Percentiles rank a stretch among this genome's conserved stretches.
Evolutionary conservation across 2,329 filamentous ascomycete genomes (phyloP).

Genomic region (Ophiostoma angusticollis): DNA sequence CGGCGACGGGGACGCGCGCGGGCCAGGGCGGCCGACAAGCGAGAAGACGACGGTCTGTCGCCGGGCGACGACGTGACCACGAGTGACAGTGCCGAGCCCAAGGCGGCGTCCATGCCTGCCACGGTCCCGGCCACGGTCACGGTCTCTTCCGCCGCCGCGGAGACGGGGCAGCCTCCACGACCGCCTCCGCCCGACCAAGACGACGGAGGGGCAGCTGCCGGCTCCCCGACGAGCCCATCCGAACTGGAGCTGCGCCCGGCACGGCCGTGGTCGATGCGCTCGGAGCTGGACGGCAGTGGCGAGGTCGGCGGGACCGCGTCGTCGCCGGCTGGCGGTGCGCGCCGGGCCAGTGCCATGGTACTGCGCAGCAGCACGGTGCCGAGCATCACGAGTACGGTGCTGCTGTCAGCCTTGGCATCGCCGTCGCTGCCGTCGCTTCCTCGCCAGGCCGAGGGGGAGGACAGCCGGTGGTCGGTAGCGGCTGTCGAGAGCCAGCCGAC

Average conservation of each 20-base stretch:
- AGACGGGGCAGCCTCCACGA: not conserved
- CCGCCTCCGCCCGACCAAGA: slow-evolving; percentile 1
- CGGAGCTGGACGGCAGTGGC: slow-evolving; percentile 12
- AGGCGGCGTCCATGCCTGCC: no score
- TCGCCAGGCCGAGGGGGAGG: not conserved
- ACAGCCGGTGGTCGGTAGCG: not conserved
- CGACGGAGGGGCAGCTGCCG: not conserved
- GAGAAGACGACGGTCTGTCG: no score
- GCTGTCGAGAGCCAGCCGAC: not conserved
- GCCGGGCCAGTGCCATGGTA: no score
- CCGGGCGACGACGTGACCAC: no score
- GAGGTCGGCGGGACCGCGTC: not conserved
- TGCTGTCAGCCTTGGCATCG: not conserved
- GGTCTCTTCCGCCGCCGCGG: slow-evolving; percentile 1
- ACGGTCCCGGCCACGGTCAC: no score
- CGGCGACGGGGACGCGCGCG: no score
- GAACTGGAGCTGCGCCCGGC: slow-evolving; percentile 12
- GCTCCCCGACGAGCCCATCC: not conserved
- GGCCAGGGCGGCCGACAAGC: no score
- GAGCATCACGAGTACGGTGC: not conserved
- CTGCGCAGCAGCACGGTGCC: not conserved
- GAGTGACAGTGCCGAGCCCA: no score
- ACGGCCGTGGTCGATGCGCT: slow-evolving; percentile 15
- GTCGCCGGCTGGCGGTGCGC: no score
- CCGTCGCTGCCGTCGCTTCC: no score